These are phyloP conservation scores for Pneumocystis murina DNA, from an alignment of 1,139 yeast species.

Conservation along the genomic window DNA sequence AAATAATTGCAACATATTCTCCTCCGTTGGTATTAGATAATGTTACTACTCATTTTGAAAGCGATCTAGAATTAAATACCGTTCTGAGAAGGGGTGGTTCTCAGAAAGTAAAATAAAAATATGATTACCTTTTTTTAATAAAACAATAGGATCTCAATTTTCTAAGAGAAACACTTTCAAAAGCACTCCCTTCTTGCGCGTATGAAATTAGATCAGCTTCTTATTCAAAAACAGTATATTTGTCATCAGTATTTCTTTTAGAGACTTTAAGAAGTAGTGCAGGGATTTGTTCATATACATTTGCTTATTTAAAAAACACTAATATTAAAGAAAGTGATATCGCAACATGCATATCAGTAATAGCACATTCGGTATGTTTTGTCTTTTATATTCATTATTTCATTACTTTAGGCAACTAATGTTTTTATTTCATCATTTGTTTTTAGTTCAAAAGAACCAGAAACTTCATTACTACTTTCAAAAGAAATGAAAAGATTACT, in stretches of 20 bases:
- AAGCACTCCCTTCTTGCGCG: constrained; percentile 4
- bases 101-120: constrained; percentile 56
- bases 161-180: constrained; percentile 3
- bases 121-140: not conserved
- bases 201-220: constrained; percentile 38
- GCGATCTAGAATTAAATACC: constrained; percentile 81
- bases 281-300: constrained; percentile 65
- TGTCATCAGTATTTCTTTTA: constrained; percentile 64
- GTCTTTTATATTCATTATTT: not conserved
- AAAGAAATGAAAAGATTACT: constrained; percentile 43
- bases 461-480: not conserved
- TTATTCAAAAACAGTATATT: constrained; percentile 71
- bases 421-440: not conserved
- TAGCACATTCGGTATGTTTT: constrained; percentile 30
- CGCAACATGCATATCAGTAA: constrained; percentile 52
- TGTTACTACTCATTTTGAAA: constrained; percentile 76
- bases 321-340: constrained; percentile 58
- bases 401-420: not conserved
- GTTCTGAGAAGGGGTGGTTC: constrained; percentile 78
- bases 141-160: constrained; percentile 20
- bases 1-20: constrained; percentile 66
- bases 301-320: constrained; percentile 75
- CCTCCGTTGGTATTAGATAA: constrained; percentile 87
- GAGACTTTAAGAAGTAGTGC: constrained; percentile 66
- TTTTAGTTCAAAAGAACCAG: not conserved